Evolutionary conservation across 768 basidiomycete species (phyloP), one percentile per base, ranked within the genome.

Genomic region (Pleurotus sapidus): DNA sequence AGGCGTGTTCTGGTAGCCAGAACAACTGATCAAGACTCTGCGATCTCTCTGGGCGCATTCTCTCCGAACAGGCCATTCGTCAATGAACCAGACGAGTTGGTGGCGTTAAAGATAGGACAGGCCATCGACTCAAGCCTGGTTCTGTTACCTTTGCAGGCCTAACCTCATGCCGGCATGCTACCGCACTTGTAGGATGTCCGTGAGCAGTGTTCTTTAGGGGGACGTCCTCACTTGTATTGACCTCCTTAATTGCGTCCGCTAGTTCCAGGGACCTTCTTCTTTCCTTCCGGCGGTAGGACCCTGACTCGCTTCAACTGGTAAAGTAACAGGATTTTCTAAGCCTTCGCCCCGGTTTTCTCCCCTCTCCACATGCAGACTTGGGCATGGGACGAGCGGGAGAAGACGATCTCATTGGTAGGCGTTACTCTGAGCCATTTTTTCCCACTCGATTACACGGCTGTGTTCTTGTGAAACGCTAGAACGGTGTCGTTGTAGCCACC

Each of bases 381-480:
- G 30, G 30, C 30, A 34, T 34, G 30, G 4, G 30, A 34, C 30
- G 34, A 38, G 24, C 51, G 51, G 51, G 51, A 54, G 51, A 54
- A 54, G 23, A 15, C 39, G 14, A 40, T 42, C 39, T 54, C 23
- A 40, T 54, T 54, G 51, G 51, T 42, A 5, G 51, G 17, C 23
- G 11, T 54, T 54, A 43, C 39, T 38, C 17, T 51, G 24, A 12
- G n/a, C 24, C 49, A 27, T 51, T 30, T 54, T 38, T 40, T 54
- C 51, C 30, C 49, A 50, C 17, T 50, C 15, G 49, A 27, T 50
- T n/a, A 27, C 49, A 50, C 49, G 49, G 38, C 49, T 27, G 34
- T 50, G 30, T 30, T 34, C 30, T 34, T 9, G 30, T 34, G 8
- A 9, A 34, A 9, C 30, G 11, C 8, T 34, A 1, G 30, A 11